phyloP scores from a whole-genome alignment of 2,329 filamentous ascomycete genomes.

The Ophiostoma fasciatum region DNA sequence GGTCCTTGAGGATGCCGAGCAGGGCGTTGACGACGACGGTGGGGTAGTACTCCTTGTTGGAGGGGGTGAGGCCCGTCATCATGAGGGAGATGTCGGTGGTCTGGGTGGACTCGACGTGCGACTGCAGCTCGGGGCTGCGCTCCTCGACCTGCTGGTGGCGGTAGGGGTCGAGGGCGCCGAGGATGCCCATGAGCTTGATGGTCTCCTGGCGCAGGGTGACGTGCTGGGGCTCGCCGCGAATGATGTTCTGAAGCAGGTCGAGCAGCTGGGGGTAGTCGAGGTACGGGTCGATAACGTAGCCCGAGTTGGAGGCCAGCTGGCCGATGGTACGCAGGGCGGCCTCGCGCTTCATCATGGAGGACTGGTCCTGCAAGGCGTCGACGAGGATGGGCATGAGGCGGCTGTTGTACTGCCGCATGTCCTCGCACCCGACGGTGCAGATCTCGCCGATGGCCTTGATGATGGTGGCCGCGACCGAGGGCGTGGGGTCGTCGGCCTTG shows the following conservation, averaged over 20 bases:
- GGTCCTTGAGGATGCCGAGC: slow-evolving; percentile 80
- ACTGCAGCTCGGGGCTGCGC: slow-evolving; percentile 67
- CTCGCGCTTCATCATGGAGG: slow-evolving; percentile 77
- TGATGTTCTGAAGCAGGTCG: slow-evolving; percentile 83
- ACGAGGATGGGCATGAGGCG: slow-evolving; percentile 91
- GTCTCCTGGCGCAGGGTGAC: slow-evolving; percentile 81
- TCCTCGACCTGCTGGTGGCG: slow-evolving; percentile 90
- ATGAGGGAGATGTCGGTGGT: slow-evolving; percentile 92
- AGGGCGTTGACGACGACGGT: slow-evolving; percentile 96
- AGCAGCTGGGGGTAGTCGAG: slow-evolving; percentile 88
- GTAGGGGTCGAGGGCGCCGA: slow-evolving; percentile 90
- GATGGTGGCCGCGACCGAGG: slow-evolving; percentile 87
- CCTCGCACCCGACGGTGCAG: slow-evolving; percentile 81
- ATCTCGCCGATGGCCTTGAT: slow-evolving; percentile 89
- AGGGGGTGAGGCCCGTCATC: slow-evolving; percentile 93
- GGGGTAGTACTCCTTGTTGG: slow-evolving; percentile 95
- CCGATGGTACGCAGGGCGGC: slow-evolving; percentile 82
- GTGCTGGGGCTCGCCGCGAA: slow-evolving; percentile 75
- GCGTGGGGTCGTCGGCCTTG: slow-evolving; percentile 72
- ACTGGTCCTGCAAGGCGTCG: slow-evolving; percentile 84
- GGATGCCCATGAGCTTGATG: slow-evolving; percentile 89
- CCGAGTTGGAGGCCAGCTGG: slow-evolving; percentile 86
- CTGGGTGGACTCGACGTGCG: slow-evolving; percentile 44
- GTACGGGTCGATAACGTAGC: slow-evolving; percentile 95
- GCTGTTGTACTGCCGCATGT: slow-evolving; percentile 85